phyloP scores from a whole-genome alignment of 1,139 yeast genomes.

The Sugiyamaella pinicola region DNA sequence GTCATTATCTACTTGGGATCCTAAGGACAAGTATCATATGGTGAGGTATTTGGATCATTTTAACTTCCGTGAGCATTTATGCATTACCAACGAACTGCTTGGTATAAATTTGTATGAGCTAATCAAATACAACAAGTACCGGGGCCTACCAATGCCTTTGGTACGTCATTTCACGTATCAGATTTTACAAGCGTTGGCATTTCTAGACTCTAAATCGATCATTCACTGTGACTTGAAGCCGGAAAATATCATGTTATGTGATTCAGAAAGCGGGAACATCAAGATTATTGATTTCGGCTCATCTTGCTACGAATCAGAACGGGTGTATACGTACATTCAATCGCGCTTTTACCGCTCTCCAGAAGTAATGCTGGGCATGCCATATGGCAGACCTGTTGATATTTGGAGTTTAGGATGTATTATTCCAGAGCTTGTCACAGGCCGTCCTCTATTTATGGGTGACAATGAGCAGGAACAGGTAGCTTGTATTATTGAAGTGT shows the following conservation, averaged over 20 bases:
- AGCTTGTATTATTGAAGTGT: conserved; percentile 57
- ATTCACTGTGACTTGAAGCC: conserved; percentile 94
- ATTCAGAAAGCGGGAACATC: conserved; percentile 80
- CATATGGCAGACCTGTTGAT: conserved; percentile 69
- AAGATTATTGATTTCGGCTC: conserved; percentile 96
- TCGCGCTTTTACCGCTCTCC: conserved; percentile 95
- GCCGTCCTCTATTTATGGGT: conserved; percentile 71
- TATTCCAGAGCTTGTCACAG: conserved; percentile 64
- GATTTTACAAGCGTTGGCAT: conserved; percentile 60
- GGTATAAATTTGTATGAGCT: conserved; percentile 70
- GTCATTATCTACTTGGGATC: conserved; percentile 50
- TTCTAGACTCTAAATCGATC: conserved; percentile 57
- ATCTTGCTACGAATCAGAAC: conserved; percentile 88
- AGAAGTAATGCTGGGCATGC: conserved; percentile 79
- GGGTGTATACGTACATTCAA: conserved; percentile 90
- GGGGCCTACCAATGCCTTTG: conserved; percentile 60
- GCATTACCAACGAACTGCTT: conserved; percentile 74
- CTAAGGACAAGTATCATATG: conserved; percentile 48
- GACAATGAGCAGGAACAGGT: conserved; percentile 69
- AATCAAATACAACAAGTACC: conserved; percentile 60
- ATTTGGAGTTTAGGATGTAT: conserved; percentile 81
- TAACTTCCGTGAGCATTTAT: conserved; percentile 79
- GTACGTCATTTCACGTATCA: conserved; percentile 57
- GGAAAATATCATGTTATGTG: conserved; percentile 81
- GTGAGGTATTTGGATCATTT: conserved; percentile 69